Evolutionary conservation across 495 filamentous ascomycete genomes (phyloP), one percentile per base, ranked within the genome.

Genomic region (Penicillium waksmanii): DNA sequence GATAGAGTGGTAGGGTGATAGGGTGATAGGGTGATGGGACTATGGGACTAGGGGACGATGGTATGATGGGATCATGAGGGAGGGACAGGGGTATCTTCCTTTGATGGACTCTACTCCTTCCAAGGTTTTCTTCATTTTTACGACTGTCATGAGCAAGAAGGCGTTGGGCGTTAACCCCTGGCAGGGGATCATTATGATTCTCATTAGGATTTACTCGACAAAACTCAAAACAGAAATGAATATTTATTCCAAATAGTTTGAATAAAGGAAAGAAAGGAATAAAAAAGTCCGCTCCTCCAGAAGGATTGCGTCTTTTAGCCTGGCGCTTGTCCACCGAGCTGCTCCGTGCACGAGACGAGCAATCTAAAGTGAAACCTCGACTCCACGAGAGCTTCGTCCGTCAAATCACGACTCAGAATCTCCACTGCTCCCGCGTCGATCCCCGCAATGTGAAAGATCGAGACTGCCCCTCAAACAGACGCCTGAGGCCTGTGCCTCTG

Each of bases 401-500:
- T 17, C 42, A 44, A 44, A 44, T 44, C 42, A 44, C 1, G 3
- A 44, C 17, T 1, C 3, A 48, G 46, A 3, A 48, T 10, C 18
- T 12, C 23, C 11, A 25, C 46, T 23, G 3, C 4, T 48, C 11
- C 46, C 23, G n/a, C 21, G 46, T 27, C 46, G 46, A 48, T 48
- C 46, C 46, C 46, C 46, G 46, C 46, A 27, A 48, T 9, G 12
- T 9, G 25, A 27, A 25, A 57, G 59, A 62, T 62, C 53, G 54
- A 57, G 48, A 48, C 55, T 35, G 40, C 4, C 15, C 12, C 33
- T 52, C 33, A 35, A 51, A 55, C 51, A 63, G 51, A 36, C 61
- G 56, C 57, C 47, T 23, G 25, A 18, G 49, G 53, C 47, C 57
- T 57, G 62, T 60, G 62, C 54, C 53, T 18, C 40, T 34, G 61